Evolutionary conservation across 2,329 filamentous ascomycete genomes (phyloP), one percentile per base, ranked within the genome.

Genomic region (Colletotrichum somersetense): DNA sequence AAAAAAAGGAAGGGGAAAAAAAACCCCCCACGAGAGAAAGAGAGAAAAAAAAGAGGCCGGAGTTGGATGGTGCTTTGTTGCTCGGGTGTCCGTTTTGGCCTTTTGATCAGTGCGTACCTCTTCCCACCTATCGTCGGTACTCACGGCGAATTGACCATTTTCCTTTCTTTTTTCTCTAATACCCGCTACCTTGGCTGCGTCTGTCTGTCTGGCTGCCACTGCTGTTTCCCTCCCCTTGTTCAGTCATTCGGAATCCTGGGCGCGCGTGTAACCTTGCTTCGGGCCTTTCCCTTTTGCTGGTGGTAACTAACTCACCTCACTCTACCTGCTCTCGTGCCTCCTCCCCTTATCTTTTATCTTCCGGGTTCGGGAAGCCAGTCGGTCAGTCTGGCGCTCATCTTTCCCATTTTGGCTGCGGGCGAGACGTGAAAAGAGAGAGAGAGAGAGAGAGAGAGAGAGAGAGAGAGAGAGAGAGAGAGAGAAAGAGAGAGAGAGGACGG

Each of bases 21-120:
- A 26, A 26, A 26, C 26, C 16, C 6, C 3, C 11, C 16, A 18
- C 3, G 40, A 42, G 40, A 62, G 33, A 40, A 20, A 62, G 42
- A 35, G 33, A 26, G 11, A 26, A 30, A 46, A 5, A n/a, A 5
- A 16, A 20, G 26, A 11, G 20, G 53, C 58, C 20, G 44, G 48
- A n/a, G 20, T 52, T 33, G 7, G 20, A 38, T 23, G 56, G 23
- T 62, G 64, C 65, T 67, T 67, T 67, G 56, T 67, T 67, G 44
- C n/a, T 62, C 65, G 33, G 38, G 46, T 16, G 20, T 26, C 18
- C 20, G 59, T 53, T 63, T 50, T 44, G 42, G 30, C 48, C 35
- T n/a, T n/a, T 33, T 62, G n/a, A 42, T 50, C 63, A 58, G 63
- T 66, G 63, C 42, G 63, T 50, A 50, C 40, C 56, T 44, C 18